Base-by-base conservation (phyloP, 257 asterid species). In the Solanum chmielewskii region DNA sequence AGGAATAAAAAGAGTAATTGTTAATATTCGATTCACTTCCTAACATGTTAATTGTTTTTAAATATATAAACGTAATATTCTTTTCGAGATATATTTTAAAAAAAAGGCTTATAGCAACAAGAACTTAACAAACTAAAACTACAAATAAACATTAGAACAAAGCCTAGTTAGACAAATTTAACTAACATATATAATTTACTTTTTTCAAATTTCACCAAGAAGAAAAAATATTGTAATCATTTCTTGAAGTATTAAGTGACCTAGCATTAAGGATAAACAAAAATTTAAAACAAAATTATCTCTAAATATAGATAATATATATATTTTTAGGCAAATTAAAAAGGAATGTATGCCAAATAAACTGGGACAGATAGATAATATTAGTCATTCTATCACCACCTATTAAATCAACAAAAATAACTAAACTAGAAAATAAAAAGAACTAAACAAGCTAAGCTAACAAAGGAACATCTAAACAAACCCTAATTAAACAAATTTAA, bases 201-300 rank as follows among this genome's bases (percentile, higher is more conserved):
- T 16, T 39, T 18, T 86, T 15, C 27, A 35, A 62, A 21, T 42
- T 83, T 92, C 91, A 93, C 94, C 92, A 92, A 7, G 93, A 90
- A 80, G 93, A 90, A 59, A 92, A 88, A 4, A 83, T 92, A 80
- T 85, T 89, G 2, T 91, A 89, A n/a, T 90, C 94, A 56, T 91
- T 91, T 5, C 89, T 89, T 29, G 93, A 86, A 33, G 90, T 86
- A 69, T 9, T 9, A 52, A 52, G 60, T 49, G 60, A 52, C 9
- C 60, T 52, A 52, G 27, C 69, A 35, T 59, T 21, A 21, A 21
- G 68, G 68, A 21, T 59, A 59, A 59, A 21, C 25, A 21, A 60
- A 21, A 60, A 21, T 21, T 60, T 59, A 60, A 60, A 60, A 59
- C 0, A 15, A 14, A 49, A 49, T 49, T 15, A 15, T 49, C 5